Evolutionary conservation across 257 asterid genomes (phyloP), one percentile per base, ranked within the genome.

Genomic region (Nicotiana knightiana): DNA sequence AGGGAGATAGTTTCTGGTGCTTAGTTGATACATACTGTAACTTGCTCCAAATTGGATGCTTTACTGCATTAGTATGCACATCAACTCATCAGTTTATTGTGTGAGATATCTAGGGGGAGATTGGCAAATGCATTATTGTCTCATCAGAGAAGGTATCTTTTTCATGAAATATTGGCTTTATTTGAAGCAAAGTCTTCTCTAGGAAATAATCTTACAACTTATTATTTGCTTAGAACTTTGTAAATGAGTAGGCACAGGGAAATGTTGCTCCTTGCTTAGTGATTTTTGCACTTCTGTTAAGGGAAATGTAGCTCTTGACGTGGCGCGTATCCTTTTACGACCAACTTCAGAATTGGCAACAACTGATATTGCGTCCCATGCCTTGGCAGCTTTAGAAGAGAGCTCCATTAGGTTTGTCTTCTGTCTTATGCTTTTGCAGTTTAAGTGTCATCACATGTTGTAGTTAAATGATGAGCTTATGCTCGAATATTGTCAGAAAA

Each of bases 241-340:
- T 75, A 51, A 26, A 51, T 48, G 46, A 15, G 1, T 16, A 75
- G 46, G 59, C 63, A 51, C 16, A 48, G 16, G 51, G 63, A 15
- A 73, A 73, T 26, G 12, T 15, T 0, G 63, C 35, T 75, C 26
- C 43, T 51, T 75, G 5, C 80, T 75, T 13, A 75, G 62, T 0
- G 4, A 28, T 48, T 75, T 51, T 26, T 15, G 18, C 16, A 48
- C 80, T 75, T 75, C 30, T 62, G 76, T 79, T 80, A 83, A 92
- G 99, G 99, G 99, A 55, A 96, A 96, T 90, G 99, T 96, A 62
- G 97, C 99, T 73, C 98, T 96, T 84, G 99, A 96, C 86, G 93
- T 89, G 81, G 98, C 99, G 79, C 92, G 99, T 46, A 85, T 96
- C 86, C 98, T 96, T 85, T 86, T 96, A 85, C 91, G 97, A 15